A percentile compares a stretch with the other conserved stretches of the same genome.
Evolutionary conservation across 2,329 filamentous ascomycete genomes (phyloP).

Genomic region (Colletotrichum brevisporum): DNA sequence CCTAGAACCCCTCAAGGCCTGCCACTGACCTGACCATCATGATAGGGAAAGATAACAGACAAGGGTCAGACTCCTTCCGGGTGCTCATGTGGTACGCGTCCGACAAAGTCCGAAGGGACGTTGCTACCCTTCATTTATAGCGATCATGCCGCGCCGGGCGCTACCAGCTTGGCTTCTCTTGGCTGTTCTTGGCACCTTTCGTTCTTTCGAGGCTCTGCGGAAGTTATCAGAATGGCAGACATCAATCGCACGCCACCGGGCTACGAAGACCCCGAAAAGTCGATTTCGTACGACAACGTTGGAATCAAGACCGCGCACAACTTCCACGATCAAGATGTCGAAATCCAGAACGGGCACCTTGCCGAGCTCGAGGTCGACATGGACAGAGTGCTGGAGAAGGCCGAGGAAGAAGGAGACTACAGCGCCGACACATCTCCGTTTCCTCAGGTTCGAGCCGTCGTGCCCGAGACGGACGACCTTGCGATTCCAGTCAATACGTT

Average conservation of each 20-base stretch:
- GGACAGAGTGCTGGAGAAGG: constrained; percentile 24
- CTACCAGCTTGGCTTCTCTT: constrained; percentile 35
- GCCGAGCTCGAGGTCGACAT: constrained; percentile 35
- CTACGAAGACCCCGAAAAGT: constrained; percentile 27
- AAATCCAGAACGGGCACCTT: constrained; percentile 37
- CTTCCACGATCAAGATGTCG: constrained; percentile 19
- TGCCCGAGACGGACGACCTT: constrained; percentile 55
- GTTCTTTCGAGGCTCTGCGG: not conserved
- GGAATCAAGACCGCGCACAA: constrained; percentile 32
- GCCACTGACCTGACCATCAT: not conserved
- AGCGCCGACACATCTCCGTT: constrained; percentile 48
- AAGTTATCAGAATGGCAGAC: constrained; percentile 22
- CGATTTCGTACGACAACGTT: not conserved
- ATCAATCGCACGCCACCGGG: constrained; percentile 27
- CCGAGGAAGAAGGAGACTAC: constrained; percentile 25
- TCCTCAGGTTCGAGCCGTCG: constrained; percentile 55
- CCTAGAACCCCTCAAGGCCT: constrained; percentile 2
- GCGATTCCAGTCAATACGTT: constrained; percentile 53
- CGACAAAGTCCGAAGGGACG: not conserved
- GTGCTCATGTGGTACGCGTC: constrained; percentile 11
- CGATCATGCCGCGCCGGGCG: constrained; percentile 36
- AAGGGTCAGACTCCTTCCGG: constrained; percentile 1
- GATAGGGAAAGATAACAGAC: constrained; percentile 25
- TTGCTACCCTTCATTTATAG: constrained; percentile 15
- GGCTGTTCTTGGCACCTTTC: constrained; percentile 9